phyloP scores from a whole-genome alignment of 73 alveolate genomes.

The Symbiodinium pilosum region DNA sequence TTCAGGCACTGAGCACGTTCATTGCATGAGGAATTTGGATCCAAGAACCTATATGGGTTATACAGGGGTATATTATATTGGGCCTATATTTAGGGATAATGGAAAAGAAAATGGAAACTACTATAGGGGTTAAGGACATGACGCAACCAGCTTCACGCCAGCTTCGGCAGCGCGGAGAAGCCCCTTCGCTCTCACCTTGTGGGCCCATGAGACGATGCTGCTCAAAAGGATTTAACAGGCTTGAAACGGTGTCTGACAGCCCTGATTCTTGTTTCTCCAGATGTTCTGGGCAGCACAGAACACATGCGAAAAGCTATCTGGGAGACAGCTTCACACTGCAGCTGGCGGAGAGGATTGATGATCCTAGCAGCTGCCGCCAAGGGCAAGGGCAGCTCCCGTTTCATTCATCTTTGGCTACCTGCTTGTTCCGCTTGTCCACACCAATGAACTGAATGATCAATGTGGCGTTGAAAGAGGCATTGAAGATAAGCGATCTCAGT shows the following conservation, averaged over 20 bases:
- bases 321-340: background rate
- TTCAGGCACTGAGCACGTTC: too few species aligned
- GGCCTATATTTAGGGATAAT: too few species aligned
- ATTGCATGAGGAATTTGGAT: too few species aligned
- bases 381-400: background rate
- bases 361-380: background rate
- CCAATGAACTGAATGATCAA: constrained; percentile 74
- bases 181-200: background rate
- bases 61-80: too few species aligned
- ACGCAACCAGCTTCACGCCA: background rate
- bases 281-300: background rate
- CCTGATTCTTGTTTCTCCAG: background rate
- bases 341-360: too few species aligned
- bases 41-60: too few species aligned
- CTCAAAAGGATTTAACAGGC: background rate
- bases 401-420: background rate
- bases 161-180: constrained; percentile 13
- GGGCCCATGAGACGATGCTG: too few species aligned
- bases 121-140: background rate
- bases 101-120: too few species aligned
- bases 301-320: background rate
- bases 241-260: background rate
- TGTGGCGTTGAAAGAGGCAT: constrained; percentile 79
- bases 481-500: constrained; percentile 51
- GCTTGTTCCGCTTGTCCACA: constrained; percentile 81